Evolutionary conservation across 2,329 filamentous ascomycete species (phyloP), one percentile per base, ranked within the genome.

Genomic region (Decorospora gaudefroyi): DNA sequence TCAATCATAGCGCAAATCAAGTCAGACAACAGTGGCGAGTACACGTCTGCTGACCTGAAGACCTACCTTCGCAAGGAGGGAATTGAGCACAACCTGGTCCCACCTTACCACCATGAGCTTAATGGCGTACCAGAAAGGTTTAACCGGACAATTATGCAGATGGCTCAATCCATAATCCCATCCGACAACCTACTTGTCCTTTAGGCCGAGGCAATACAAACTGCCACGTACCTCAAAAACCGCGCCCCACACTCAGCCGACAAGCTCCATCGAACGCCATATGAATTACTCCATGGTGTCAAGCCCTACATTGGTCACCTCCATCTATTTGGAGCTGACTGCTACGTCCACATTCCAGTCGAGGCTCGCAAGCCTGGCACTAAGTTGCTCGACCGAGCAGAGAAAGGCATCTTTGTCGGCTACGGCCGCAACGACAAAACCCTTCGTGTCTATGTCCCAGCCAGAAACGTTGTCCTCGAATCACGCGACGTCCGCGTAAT

Each of bases 171-270:
- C 4, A 49, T 43, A 18, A 39, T 49, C 4, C 12, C 3, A 6
- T 17, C 23, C 10, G 15, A 42, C 21, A 12, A 32, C 5, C 25
- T 41, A n/a, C 30, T 48, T 3, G 2, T 15, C 4, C 29, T 48
- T 15, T 48, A 22, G 39, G 37, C 29, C 8, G 26, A 46, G 13
- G 43, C 36, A 21, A 23, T 46, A 3, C 15, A 37, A 23, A 45
- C 49, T n/a, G 46, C 46, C 3, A 28, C 3, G 12, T 53, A 45
- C 25, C 18, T 51, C 4, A 12, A 33, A 16, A 55, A 53, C 28
- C 23, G 37, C 1, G 46, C 52, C 2, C 49, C 46, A 4, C 27
- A 13, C 8, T 17, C 32, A 19, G 13, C 17, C 2, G 25, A 42
- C 4, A 12, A 38, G 6, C 53, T 32, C 25, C 2, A 29, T 3